Evolutionary conservation across 768 basidiomycete species (phyloP).

Genomic region (Strobilomyces confusus): DNA sequence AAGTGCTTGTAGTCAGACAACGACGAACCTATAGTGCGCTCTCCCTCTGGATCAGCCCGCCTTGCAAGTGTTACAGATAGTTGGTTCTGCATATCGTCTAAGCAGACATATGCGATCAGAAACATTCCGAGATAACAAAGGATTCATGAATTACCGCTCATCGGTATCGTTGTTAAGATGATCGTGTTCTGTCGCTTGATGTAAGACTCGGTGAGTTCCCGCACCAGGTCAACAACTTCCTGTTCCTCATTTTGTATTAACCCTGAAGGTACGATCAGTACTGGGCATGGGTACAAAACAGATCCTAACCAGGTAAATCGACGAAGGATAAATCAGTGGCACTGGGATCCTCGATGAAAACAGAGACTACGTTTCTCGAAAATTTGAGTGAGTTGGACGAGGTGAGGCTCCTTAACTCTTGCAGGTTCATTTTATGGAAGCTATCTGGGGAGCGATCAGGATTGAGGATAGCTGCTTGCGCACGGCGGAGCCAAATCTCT

Average conservation of each 20-base stretch:
- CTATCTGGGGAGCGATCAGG: constrained; percentile 10
- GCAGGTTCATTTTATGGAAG: constrained; percentile 22
- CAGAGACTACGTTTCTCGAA: constrained; percentile 48
- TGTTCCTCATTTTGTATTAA: constrained; percentile 53
- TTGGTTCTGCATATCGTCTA: constrained; percentile 70
- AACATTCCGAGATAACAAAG: not conserved
- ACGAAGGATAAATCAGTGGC: constrained; percentile 49
- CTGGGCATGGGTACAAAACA: not conserved
- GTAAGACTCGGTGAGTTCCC: constrained; percentile 43
- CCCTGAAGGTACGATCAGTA: constrained; percentile 32
- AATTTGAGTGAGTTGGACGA: constrained; percentile 33
- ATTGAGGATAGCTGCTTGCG: constrained; percentile 43
- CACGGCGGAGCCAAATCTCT: constrained; percentile 43
- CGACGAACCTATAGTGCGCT: constrained; percentile 56
- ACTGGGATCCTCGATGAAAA: constrained; percentile 42
- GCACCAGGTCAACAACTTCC: constrained; percentile 42
- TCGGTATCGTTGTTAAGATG: constrained; percentile 63
- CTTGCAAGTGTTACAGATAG: constrained; percentile 51
- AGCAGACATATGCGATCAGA: not conserved
- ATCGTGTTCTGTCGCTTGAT: constrained; percentile 51
- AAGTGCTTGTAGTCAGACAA: not conserved
- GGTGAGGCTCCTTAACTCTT: constrained; percentile 27
- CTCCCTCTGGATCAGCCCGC: constrained; percentile 48
- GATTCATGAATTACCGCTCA: constrained; percentile 43
- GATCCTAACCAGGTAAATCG: constrained; percentile 47